Evolutionary conservation across 1,139 yeast genomes (phyloP).

Genomic region (Sugiyamaella castrensis): DNA sequence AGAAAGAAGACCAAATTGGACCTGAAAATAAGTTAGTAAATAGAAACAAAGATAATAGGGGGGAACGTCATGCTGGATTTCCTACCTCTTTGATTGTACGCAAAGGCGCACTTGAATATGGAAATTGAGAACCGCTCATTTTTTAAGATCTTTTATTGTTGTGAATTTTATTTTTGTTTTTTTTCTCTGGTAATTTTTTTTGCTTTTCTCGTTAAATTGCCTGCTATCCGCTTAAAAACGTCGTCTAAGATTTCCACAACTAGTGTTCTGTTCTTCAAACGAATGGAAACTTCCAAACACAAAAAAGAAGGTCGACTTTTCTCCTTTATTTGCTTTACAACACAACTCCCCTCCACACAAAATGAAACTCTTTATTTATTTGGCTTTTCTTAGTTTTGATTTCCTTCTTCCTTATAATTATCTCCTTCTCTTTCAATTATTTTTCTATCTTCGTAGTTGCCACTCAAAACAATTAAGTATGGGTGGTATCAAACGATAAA

Average conservation of each 20-base stretch:
- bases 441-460: neutral
- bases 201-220: too few species aligned
- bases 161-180: neutral
- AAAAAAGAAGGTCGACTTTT: constrained; percentile 10
- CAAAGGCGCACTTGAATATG: constrained; percentile 96
- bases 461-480: constrained; percentile 11
- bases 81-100: constrained; percentile 91
- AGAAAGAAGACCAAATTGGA: constrained; percentile 95
- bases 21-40: constrained; percentile 38
- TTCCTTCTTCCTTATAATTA: neutral
- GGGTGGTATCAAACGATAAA: constrained; percentile 2
- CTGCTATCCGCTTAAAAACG: too few species aligned
- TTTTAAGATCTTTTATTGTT: neutral
- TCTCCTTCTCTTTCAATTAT: neutral
- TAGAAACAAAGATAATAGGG: too few species aligned
- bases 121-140: constrained; percentile 55
- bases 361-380: too few species aligned
- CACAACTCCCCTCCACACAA: too few species aligned
- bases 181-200: neutral
- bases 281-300: neutral
- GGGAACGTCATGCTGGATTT: too few species aligned
- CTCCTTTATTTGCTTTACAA: neutral
- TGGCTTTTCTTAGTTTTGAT: neutral
- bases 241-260: too few species aligned
- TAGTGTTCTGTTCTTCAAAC: too few species aligned